phyloP scores from a whole-genome alignment of 345 rosid genomes.

The Theobroma cacao region DNA sequence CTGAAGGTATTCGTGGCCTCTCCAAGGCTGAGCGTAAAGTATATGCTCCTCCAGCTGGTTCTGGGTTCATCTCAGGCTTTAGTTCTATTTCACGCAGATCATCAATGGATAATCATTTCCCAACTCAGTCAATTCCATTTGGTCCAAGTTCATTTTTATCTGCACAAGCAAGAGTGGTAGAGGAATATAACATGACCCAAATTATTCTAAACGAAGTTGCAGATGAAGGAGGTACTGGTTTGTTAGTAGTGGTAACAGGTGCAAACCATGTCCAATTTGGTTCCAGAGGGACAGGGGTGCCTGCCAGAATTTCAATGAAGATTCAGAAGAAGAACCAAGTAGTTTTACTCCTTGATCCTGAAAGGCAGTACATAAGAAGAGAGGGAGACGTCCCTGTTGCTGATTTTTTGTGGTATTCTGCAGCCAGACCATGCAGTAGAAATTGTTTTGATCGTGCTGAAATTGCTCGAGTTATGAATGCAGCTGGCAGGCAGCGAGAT shows the following conservation, averaged over 20 bases:
- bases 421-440: slow-evolving; percentile 89
- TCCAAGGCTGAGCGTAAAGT: slow-evolving; percentile 67
- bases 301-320: slow-evolving; percentile 82
- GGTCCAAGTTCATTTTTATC: slow-evolving; percentile 88
- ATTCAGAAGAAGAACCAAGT: slow-evolving; percentile 81
- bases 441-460: slow-evolving; percentile 95
- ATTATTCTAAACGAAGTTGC: slow-evolving; percentile 53
- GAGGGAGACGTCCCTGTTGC: slow-evolving; percentile 91
- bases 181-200: slow-evolving; percentile 85
- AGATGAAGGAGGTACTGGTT: slow-evolving; percentile 60
- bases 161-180: slow-evolving; percentile 83
- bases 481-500: slow-evolving; percentile 85
- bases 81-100: slow-evolving; percentile 66
- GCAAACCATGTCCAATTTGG: slow-evolving; percentile 79
- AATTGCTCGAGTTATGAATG: slow-evolving; percentile 95
- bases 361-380: slow-evolving; percentile 74
- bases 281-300: slow-evolving; percentile 81
- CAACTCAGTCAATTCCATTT: slow-evolving; percentile 57
- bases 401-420: slow-evolving; percentile 94
- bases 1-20: slow-evolving; percentile 86
- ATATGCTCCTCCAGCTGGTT: slow-evolving; percentile 87
- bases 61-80: slow-evolving; percentile 85
- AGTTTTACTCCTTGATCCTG: slow-evolving; percentile 83
- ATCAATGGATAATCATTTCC: slow-evolving; percentile 43
- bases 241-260: slow-evolving; percentile 81